These are phyloP conservation scores for Zymoseptoria crescenta DNA, from an alignment of 2,329 filamentous ascomycete genomes.

Conservation along the genomic window DNA sequence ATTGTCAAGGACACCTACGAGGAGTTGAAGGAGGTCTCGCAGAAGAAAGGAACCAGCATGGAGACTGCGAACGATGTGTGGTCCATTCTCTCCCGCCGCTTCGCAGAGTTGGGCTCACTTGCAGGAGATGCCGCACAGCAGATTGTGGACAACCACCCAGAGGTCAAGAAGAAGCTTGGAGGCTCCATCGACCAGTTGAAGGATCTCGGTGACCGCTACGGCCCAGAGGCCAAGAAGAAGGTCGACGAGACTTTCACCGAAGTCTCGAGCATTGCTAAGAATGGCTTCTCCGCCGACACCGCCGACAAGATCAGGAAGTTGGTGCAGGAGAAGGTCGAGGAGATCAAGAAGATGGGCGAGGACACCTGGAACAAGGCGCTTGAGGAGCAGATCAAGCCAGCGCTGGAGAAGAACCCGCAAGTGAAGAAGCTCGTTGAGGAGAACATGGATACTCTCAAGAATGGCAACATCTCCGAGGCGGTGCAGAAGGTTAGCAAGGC, in stretches of 20 bases:
- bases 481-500: constrained; percentile 56
- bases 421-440: constrained; percentile 64
- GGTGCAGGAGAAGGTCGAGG: constrained; percentile 61
- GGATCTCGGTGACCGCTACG: constrained; percentile 60
- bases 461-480: constrained; percentile 57
- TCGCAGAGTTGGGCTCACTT: constrained; percentile 52
- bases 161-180: constrained; percentile 64
- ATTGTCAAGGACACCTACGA: constrained; percentile 61
- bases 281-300: constrained; percentile 52
- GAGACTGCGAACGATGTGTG: constrained; percentile 55
- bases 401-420: constrained; percentile 68
- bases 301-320: constrained; percentile 50
- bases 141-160: constrained; percentile 64
- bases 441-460: constrained; percentile 60
- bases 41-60: constrained; percentile 52
- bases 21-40: constrained; percentile 54
- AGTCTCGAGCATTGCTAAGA: constrained; percentile 55
- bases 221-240: constrained; percentile 69
- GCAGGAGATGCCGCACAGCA: constrained; percentile 56
- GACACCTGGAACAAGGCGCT: constrained; percentile 60
- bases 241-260: constrained; percentile 64
- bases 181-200: constrained; percentile 61
- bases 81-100: constrained; percentile 55
- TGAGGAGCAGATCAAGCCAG: constrained; percentile 63
- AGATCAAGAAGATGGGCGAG: constrained; percentile 60